Conservation (phyloP, 768 basidiomycete genomes). For the Boletus eberwhitei region DNA sequence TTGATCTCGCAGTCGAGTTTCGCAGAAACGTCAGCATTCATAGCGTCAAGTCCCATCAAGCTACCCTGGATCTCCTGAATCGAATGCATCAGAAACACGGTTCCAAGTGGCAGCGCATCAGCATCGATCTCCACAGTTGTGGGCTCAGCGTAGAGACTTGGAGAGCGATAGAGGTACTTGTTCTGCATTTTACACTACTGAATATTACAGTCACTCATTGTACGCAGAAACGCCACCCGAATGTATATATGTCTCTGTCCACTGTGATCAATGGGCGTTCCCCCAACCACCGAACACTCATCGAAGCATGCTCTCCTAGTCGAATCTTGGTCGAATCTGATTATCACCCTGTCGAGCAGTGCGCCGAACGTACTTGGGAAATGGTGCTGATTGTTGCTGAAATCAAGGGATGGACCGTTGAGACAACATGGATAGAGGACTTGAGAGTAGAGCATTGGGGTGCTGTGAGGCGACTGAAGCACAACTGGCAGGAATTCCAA, state of each 20-base stretch:
- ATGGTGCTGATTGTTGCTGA: constrained; percentile 71
- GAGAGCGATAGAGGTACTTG: constrained; percentile 64
- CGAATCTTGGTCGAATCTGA: constrained; percentile 89
- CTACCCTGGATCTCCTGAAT: constrained; percentile 62
- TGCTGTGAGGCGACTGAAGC: constrained; percentile 59
- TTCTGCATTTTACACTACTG: not conserved
- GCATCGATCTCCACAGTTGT: constrained; percentile 88
- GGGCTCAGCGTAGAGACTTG: constrained; percentile 78
- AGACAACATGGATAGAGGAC: constrained; percentile 50
- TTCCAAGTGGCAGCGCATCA: constrained; percentile 59
- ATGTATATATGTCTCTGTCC: constrained; percentile 86
- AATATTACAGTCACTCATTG: constrained; percentile 8
- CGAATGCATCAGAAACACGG: constrained; percentile 58
- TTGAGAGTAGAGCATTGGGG: constrained; percentile 48
- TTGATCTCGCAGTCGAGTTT: constrained; percentile 80
- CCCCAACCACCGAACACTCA: constrained; percentile 57
- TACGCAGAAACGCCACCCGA: constrained; percentile 61
- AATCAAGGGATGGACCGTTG: constrained; percentile 74
- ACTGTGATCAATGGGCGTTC: constrained; percentile 80
- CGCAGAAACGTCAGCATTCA: constrained; percentile 81
- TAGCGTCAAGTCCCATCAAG: constrained; percentile 74
- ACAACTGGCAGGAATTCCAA: constrained; percentile 68
- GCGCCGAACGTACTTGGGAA: constrained; percentile 65
- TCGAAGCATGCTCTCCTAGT: constrained; percentile 56
- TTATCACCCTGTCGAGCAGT: constrained; percentile 61